Base-by-base conservation (phyloP, 805 yeast genomes). In the Hanseniaspora lindneri region DNA sequence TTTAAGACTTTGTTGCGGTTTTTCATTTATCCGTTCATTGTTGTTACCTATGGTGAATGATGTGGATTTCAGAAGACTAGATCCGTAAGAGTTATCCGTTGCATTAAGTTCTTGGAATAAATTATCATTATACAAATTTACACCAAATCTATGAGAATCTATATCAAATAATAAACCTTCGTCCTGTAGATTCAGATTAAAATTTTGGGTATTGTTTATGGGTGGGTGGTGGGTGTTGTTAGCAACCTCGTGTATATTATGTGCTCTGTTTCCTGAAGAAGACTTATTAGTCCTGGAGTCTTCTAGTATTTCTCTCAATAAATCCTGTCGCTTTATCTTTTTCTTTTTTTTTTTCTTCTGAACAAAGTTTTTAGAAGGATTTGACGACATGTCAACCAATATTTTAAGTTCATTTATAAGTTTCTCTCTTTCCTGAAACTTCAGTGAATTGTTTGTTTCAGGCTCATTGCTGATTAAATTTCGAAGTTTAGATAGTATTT, bases 131-230 rank as follows among this genome's bases (percentile, higher is more conserved):
- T 46, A 30, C 13, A 46, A 17, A n/a, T 37, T 46, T 10, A 25
- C n/a, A n/a, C 49, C 49, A 37, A 46, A 46, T 39, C 43, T 46
- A 19, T 46, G 49, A 13, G 39, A 19, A 34, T 46, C 49, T 11
- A 37, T 6, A 24, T 32, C 49, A 39, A 46, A 32, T 28, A 30
- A 13, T 3, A 21, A 33, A 21, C 23, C 14, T 1, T 25, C 32
- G 2, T 39, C 49, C 14, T 23, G 6, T 13, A 24, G 5, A 37
- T 37, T 24, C n/a, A 46, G 32, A 46, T 39, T 19, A 3, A 28
- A 11, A 16, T 32, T 28, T 5, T 37, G 23, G 14, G 21, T 39
- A 2, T 39, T 6, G 37, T 7, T n/a, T n/a, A n/a, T n/a, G n/a
- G n/a, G n/a, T n/a, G n/a, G n/a, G n/a, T n/a, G n/a, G n/a, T n/a